These are phyloP conservation scores for Echeveria elegans DNA, from an alignment of 164 flowering plant genomes.

Conservation along the genomic window DNA sequence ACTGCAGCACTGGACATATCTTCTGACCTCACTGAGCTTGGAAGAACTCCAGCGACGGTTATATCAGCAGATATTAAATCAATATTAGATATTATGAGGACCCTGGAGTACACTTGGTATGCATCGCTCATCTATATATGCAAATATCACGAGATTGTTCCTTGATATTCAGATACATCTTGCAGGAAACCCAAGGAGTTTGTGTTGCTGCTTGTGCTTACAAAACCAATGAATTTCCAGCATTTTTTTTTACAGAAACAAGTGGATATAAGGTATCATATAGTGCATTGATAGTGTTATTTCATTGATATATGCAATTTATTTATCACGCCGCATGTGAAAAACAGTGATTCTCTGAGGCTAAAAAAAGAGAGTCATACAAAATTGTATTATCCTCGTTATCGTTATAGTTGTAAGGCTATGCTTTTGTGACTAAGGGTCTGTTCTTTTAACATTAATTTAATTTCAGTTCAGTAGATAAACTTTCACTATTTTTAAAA, in stretches of 20 bases:
- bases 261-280: conserved; percentile 96
- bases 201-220: conserved; percentile 87
- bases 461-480: too few relatives aligned
- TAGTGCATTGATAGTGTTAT: too few relatives aligned
- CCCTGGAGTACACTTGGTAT: conserved; percentile 93
- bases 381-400: too few relatives aligned
- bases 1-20: conserved; percentile 88
- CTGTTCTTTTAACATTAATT: too few relatives aligned
- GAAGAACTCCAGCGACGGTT: conserved; percentile 86
- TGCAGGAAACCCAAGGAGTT: conserved; percentile 96
- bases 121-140: neutral
- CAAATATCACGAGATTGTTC: neutral
- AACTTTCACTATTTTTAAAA: too few relatives aligned
- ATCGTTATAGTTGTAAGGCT: too few relatives aligned
- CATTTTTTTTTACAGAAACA: conserved; percentile 78
- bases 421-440: too few relatives aligned
- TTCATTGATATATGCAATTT: too few relatives aligned
- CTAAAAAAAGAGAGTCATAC: too few relatives aligned
- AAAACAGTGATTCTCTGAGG: too few relatives aligned
- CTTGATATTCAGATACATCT: neutral
- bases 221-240: conserved; percentile 78
- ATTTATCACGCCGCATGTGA: too few relatives aligned
- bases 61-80: conserved; percentile 93
- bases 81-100: conserved; percentile 83
- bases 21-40: conserved; percentile 94